These are phyloP conservation scores for Ilyonectria mors-panacis DNA, from an alignment of 2,329 filamentous ascomycete genomes.

Conservation along the genomic window DNA sequence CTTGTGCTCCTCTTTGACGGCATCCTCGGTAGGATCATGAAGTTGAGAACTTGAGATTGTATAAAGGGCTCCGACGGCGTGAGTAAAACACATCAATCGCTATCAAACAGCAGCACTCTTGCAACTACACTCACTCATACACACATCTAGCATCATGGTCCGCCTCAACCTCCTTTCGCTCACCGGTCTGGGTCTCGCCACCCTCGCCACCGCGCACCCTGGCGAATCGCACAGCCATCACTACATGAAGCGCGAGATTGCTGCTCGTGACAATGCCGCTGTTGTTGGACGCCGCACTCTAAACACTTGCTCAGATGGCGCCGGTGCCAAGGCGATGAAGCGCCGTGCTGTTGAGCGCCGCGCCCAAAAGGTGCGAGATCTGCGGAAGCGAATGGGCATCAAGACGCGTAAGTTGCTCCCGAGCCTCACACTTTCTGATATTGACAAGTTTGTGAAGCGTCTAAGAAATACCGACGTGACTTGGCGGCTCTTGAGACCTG, in stretches of 20 bases:
- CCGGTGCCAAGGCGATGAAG: slow-evolving; percentile 13
- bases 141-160: not conserved
- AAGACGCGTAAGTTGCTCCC: slow-evolving; percentile 18
- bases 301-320: slow-evolving; percentile 14
- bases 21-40: not conserved
- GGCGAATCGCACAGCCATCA: slow-evolving; percentile 25
- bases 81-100: not conserved
- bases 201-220: slow-evolving; percentile 13
- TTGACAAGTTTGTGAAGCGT: slow-evolving; percentile 1
- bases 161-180: slow-evolving; percentile 7
- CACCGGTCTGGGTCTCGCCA: slow-evolving; percentile 15
- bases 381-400: slow-evolving; percentile 20
- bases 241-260: slow-evolving; percentile 29
- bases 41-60: not conserved
- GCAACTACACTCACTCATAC: not conserved
- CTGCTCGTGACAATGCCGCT: slow-evolving; percentile 26
- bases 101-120: not conserved
- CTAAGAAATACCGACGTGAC: slow-evolving; percentile 33
- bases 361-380: slow-evolving; percentile 20
- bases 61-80: not conserved
- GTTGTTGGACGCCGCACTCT: slow-evolving; percentile 21
- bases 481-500: slow-evolving; percentile 22
- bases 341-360: slow-evolving; percentile 23
- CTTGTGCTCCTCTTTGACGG: not conserved
- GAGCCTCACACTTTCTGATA: not conserved